phyloP scores from a whole-genome alignment of 129 eudicot species.

The Rutidosis leptorrhynchoides region DNA sequence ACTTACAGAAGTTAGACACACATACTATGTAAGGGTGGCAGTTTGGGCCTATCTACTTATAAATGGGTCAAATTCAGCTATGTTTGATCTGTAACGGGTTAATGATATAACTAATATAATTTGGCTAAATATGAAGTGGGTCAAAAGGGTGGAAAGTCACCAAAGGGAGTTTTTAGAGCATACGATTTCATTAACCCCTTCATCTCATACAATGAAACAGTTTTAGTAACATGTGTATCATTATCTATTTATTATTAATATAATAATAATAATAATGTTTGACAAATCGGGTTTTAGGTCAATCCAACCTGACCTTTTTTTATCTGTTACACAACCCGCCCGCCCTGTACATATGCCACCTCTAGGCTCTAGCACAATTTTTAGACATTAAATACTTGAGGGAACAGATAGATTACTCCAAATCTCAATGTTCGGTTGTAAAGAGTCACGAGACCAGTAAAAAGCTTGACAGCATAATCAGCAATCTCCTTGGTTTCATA shows the following conservation, averaged over 20 bases:
- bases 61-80: background rate
- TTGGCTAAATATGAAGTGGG: background rate
- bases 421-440: constrained; percentile 75
- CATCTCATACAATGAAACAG: background rate
- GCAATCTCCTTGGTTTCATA: constrained; percentile 82
- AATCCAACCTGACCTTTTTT: background rate
- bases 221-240: background rate
- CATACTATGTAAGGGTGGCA: background rate
- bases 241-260: no score
- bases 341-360: background rate
- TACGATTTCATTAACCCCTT: background rate
- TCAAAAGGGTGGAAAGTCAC: background rate
- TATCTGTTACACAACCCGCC: background rate
- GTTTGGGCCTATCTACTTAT: background rate
- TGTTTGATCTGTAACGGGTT: background rate
- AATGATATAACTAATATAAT: background rate
- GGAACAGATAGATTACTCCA: constrained; percentile 46
- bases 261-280: no score
- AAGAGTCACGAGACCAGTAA: constrained; percentile 74
- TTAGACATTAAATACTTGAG: constrained; percentile 3
- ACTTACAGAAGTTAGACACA: background rate
- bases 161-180: background rate
- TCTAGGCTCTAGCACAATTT: background rate
- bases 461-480: constrained; percentile 82
- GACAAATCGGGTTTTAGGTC: no score